Conservation (phyloP, 169 alveolate genomes). For the Cryptosporidium meleagridis region DNA sequence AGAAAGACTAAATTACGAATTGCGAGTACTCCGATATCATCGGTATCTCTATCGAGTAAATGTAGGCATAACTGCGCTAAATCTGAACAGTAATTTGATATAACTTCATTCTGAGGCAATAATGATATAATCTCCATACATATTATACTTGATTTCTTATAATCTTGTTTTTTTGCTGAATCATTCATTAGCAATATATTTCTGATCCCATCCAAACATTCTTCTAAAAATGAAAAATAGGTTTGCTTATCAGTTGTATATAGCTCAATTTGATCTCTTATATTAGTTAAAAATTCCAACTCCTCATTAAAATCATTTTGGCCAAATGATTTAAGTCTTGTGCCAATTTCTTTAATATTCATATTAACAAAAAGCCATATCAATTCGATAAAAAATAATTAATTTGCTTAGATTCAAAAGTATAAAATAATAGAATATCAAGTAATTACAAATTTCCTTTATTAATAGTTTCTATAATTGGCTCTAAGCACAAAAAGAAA, state of each 20-base stretch:
- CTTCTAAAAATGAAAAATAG: constrained; percentile 20
- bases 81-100: constrained; percentile 58
- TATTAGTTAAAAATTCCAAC: constrained; percentile 37
- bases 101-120: constrained; percentile 60
- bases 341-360: constrained; percentile 69
- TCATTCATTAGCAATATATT: constrained; percentile 45
- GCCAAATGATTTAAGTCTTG: constrained; percentile 55
- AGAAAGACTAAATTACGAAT: constrained; percentile 67
- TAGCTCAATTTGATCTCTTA: constrained; percentile 59
- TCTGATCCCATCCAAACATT: constrained; percentile 50
- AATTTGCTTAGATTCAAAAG: neutral
- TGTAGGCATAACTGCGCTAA: constrained; percentile 66
- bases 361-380: constrained; percentile 16
- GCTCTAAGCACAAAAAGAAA: neutral
- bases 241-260: constrained; percentile 20
- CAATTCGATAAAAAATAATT: neutral
- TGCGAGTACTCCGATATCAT: constrained; percentile 69
- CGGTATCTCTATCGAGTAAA: constrained; percentile 64
- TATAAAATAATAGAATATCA: neutral
- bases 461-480: neutral
- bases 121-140: constrained; percentile 70
- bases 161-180: constrained; percentile 13
- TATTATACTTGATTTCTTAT: constrained; percentile 39
- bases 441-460: neutral
- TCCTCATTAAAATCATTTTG: constrained; percentile 44